A percentile compares a stretch with the other conserved stretches of the same genome.
phyloP scores from a whole-genome alignment of 2,329 filamentous ascomycete genomes.

The Penicillium psychrosexuale region DNA sequence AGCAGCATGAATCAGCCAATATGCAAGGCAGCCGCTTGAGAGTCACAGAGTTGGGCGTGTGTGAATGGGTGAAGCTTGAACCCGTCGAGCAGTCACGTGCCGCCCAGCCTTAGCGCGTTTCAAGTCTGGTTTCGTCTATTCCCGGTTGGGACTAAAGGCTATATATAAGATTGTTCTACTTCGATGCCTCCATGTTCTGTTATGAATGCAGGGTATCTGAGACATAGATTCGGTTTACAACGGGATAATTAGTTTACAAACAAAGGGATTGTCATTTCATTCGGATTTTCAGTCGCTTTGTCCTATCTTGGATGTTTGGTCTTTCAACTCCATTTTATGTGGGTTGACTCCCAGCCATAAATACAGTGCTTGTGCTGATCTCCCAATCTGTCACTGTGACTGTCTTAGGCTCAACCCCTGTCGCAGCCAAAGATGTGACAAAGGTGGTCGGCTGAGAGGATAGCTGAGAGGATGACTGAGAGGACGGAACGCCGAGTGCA shows the following conservation, averaged over 20 bases:
- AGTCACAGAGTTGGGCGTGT: constrained; percentile 9
- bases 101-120: constrained; percentile 26
- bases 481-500: constrained; percentile 23
- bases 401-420: constrained; percentile 3
- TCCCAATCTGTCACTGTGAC: constrained; percentile 28
- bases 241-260: neutral
- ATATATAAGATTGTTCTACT: neutral
- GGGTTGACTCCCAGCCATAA: constrained; percentile 9
- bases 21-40: constrained; percentile 1
- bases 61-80: constrained; percentile 20
- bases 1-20: constrained; percentile 6
- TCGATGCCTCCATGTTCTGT: neutral
- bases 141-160: constrained; percentile 8
- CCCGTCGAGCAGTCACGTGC: constrained; percentile 7
- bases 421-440: constrained; percentile 4
- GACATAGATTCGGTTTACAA: neutral
- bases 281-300: neutral
- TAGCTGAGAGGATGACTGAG: neutral
- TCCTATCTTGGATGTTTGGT: neutral
- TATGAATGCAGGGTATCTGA: neutral
- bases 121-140: constrained; percentile 22
- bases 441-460: neutral
- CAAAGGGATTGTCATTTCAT: neutral
- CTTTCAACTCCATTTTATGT: neutral
- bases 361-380: constrained; percentile 23